Conservation (phyloP, 768 basidiomycete species). For the Naganishia randhawae region DNA sequence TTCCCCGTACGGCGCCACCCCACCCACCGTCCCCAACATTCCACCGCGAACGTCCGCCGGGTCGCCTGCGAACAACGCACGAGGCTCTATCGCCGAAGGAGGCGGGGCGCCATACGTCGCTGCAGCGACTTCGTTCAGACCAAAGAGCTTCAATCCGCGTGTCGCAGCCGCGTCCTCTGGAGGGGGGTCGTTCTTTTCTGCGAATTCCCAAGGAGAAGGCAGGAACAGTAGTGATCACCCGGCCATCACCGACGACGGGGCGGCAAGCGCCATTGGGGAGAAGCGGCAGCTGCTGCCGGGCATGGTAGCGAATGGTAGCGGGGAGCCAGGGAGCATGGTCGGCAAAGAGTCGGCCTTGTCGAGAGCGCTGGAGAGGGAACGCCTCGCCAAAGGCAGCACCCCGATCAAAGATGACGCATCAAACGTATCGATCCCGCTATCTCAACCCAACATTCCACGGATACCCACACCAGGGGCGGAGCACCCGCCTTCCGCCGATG, state of each 20-base stretch:
- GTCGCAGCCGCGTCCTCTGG: slow-evolving; percentile 24
- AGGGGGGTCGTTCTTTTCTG: slow-evolving; percentile 13
- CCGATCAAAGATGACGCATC: background rate
- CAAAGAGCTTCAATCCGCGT: slow-evolving; percentile 25
- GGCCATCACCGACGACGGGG: no score
- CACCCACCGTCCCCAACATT: slow-evolving; percentile 35
- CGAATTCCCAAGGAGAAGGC: background rate
- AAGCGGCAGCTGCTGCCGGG: slow-evolving; percentile 16
- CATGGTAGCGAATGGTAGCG: background rate
- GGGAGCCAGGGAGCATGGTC: background rate
- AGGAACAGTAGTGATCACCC: background rate
- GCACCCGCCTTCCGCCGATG: background rate
- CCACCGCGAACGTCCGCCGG: slow-evolving; percentile 31
- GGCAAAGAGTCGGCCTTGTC: background rate
- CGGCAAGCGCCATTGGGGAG: background rate
- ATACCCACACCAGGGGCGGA: slow-evolving; percentile 2
- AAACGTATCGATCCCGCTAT: background rate
- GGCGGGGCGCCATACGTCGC: background rate
- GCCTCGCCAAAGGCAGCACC: background rate
- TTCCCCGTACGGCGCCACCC: slow-evolving; percentile 24
- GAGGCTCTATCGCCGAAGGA: slow-evolving; percentile 5
- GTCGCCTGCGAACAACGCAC: slow-evolving; percentile 23
- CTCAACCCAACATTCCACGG: background rate
- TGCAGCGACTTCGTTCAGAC: background rate
- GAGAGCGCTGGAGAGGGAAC: slow-evolving; percentile 3